Evolutionary conservation across 2,329 filamentous ascomycete genomes (phyloP), one percentile per base, ranked within the genome.

Genomic region (Penicillium sp.): DNA sequence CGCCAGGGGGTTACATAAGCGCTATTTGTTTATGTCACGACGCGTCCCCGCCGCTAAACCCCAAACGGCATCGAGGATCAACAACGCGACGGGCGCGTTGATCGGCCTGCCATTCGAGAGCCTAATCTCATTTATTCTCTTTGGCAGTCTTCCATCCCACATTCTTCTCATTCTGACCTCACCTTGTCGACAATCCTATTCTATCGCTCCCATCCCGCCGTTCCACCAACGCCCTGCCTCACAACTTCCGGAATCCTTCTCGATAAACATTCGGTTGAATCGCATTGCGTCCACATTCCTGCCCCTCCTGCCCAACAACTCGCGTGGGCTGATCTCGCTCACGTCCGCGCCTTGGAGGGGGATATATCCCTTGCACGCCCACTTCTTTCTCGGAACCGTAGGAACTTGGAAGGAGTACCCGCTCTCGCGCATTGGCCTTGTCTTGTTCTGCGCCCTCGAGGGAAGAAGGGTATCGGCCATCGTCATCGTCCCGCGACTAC

Each of bases 11-110:
- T 60, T 51, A 54, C 50, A 55, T 57, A 60, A 54, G 24, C 52
- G 33, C 19, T 61, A 58, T 60, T 65, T 65, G 63, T 65, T 65
- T 65, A 65, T 65, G 59, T 64, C 63, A 64, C 59, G 63, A 70
- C 69, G 69, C 69, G 70, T 72, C 58, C 56, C 60, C 64, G 60
- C 62, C 62, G 53, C 70, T 73, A 73, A 65, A 52, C 69, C 65
- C n/a, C 27, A 68, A 60, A 24, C 24, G 44, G 58, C 19, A 61
- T 67, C 69, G 69, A 70, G 68, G 71, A 72, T 70, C 70, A 69
- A 69, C 64, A 69, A 72, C 68, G 69, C 70, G 70, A 62, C 58
- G 36, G 47, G 65, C 63, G 64, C 68, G 69, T 66, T 63, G 58
- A 60, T 56, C 50, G 22, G 35, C 31, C 55, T 22, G 22, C 22